Evolutionary conservation across 148 eudicot genomes (phyloP).

Genomic region (Euryodendron excelsum): DNA sequence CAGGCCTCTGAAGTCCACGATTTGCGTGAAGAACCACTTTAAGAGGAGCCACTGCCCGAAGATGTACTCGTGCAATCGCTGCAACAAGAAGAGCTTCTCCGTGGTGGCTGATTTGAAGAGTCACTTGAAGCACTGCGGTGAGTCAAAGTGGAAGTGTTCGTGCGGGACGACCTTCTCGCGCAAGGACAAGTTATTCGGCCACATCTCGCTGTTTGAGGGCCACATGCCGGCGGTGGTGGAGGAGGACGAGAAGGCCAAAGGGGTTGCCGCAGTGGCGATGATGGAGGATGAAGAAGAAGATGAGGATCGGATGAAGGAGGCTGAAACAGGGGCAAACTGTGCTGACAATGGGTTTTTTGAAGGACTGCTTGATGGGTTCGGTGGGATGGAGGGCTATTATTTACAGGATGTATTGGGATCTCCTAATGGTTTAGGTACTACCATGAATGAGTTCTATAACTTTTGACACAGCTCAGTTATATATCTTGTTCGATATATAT

Average conservation of each 20-base stretch:
- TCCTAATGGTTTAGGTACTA: conserved; percentile 23
- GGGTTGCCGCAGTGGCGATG: not conserved
- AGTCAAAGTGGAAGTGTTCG: conserved; percentile 54
- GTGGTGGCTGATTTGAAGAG: conserved; percentile 69
- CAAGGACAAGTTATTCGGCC: conserved; percentile 78
- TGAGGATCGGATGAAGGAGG: conserved; percentile 7
- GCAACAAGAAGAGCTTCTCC: conserved; percentile 73
- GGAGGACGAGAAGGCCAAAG: conserved; percentile 19
- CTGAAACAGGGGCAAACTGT: conserved; percentile 3
- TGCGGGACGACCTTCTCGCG: conserved; percentile 69
- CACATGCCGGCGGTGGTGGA: conserved; percentile 64
- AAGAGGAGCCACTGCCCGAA: conserved; percentile 86
- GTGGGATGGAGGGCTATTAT: conserved; percentile 26
- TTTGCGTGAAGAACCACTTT: conserved; percentile 83
- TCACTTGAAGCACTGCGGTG: conserved; percentile 69
- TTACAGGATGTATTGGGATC: conserved; percentile 29
- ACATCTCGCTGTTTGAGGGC: conserved; percentile 71
- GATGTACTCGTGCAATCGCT: conserved; percentile 56
- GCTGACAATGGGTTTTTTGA: conserved; percentile 33
- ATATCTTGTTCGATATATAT: not conserved
- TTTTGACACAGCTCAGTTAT: conserved; percentile 21
- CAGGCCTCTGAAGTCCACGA: conserved; percentile 59
- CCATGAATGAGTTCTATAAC: conserved; percentile 34
- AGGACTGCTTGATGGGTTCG: conserved; percentile 43
- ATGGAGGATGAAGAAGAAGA: conserved; percentile 18